These are phyloP conservation scores for Sclerotiophoma versabilis DNA, from an alignment of 2,329 filamentous ascomycete genomes.

Conservation along the genomic window DNA sequence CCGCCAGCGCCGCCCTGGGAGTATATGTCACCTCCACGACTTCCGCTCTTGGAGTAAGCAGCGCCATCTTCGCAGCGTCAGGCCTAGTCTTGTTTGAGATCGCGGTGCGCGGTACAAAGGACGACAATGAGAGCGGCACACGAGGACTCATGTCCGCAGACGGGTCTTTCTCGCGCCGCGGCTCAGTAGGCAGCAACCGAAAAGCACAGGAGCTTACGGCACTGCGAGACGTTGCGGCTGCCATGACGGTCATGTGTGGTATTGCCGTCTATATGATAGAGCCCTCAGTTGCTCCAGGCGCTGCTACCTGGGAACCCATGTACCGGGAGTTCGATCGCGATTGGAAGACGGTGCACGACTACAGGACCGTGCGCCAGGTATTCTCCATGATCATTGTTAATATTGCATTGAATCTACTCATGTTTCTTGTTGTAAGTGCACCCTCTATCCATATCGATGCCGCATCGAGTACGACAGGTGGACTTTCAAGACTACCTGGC, in stretches of 20 bases:
- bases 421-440: slow-evolving; percentile 43
- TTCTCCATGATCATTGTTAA: slow-evolving; percentile 38
- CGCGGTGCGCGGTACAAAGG: slow-evolving; percentile 35
- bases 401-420: slow-evolving; percentile 34
- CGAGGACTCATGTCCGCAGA: slow-evolving; percentile 47
- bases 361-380: slow-evolving; percentile 33
- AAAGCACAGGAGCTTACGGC: slow-evolving; percentile 35
- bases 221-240: slow-evolving; percentile 40
- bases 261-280: slow-evolving; percentile 40
- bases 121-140: slow-evolving; percentile 33
- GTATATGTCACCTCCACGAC: slow-evolving; percentile 45
- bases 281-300: slow-evolving; percentile 30
- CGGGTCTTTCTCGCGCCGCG: slow-evolving; percentile 39
- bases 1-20: slow-evolving; percentile 47
- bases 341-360: slow-evolving; percentile 40
- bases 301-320: slow-evolving; percentile 38
- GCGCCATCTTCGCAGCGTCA: slow-evolving; percentile 50
- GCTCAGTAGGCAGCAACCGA: slow-evolving; percentile 30
- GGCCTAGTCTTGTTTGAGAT: slow-evolving; percentile 53
- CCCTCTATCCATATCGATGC: background rate
- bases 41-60: slow-evolving; percentile 52
- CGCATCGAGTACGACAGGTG: background rate
- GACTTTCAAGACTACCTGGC: too few species aligned
- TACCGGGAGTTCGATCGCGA: slow-evolving; percentile 32
- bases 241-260: slow-evolving; percentile 37